Evolutionary conservation across 2,329 filamentous ascomycete genomes (phyloP), one percentile per base, ranked within the genome.

Genomic region (Apiospora phragmitis): DNA sequence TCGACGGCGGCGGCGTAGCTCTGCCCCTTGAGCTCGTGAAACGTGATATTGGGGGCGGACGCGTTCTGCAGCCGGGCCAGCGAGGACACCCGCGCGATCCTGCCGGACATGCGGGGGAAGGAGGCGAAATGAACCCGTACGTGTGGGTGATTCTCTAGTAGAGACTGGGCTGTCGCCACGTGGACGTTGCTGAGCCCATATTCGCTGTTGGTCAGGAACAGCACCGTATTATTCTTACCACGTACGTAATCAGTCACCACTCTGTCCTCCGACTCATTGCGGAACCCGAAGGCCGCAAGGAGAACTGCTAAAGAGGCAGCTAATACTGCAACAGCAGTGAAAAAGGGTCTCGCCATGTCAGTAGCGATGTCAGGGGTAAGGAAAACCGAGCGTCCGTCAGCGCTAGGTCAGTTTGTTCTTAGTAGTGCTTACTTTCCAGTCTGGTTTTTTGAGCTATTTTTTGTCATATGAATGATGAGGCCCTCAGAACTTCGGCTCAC

Each of bases 111-210:
- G 4, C 70, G 69, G 5, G 74, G 62, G 67, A 81, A 82, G 1
- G 81, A 82, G 4, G 76, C 81, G 68, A 80, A 79, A 68, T 83
- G 81, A 0, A 82, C 71, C 3, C 81, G 72, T 24, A 82, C 72
- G 18, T 77, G 71, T 0, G 80, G 76, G 35, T 81, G 73, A 1
- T 77, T 74, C 24, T 81, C 80, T 3, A 82, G 65, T 7, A 83
- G 71, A 0, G 80, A 78, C 1, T 76, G 76, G n/a, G 74, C 73
- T 6, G 81, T 81, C 5, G 81, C 80, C 16, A 83, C 71, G 68
- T 79, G 79, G 24, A 82, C 80, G 65, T 83, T 83, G 12, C 77
- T 78, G 11, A 81, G 75, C 38, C 82, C 81, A 67, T 76, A 76
- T 11, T 80, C 78, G 11, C 73, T 72, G 70, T 79, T 78, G 26